Conservation (phyloP, 225 moss, liverwort and hornwort species). For the Marchantia polymorpha region DNA sequence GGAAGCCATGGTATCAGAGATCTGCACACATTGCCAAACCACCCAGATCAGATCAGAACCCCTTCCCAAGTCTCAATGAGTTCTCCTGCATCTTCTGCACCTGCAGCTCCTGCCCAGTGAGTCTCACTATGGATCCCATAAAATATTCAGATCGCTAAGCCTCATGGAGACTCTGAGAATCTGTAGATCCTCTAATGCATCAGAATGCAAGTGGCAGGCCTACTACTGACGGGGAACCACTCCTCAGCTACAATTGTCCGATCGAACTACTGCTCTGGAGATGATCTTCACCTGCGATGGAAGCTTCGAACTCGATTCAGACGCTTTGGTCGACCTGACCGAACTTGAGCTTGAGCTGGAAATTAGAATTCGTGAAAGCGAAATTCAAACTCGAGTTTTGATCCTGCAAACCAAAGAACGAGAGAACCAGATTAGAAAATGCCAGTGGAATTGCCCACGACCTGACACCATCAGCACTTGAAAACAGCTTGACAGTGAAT, state of each 20-base stretch:
- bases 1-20: background rate
- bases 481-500: background rate
- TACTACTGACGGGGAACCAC: no score
- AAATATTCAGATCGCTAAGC: no score
- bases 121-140: no score
- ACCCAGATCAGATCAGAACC: no score
- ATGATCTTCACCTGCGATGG: background rate
- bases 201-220: no score
- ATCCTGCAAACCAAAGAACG: background rate
- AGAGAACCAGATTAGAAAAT: background rate
- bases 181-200: no score
- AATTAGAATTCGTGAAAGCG: background rate
- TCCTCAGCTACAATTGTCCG: no score
- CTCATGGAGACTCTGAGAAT: no score
- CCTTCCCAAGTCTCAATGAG: no score
- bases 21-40: background rate
- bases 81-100: no score
- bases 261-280: background rate
- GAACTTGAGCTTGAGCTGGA: conserved; percentile 1
- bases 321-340: conserved; percentile 16
- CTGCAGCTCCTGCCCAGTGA: no score
- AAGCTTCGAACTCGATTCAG: background rate
- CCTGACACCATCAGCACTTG: background rate
- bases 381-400: conserved; percentile 5
- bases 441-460: background rate